Base-by-base conservation (phyloP, 495 filamentous ascomycete species). In the Lentithecium fluviatile region DNA sequence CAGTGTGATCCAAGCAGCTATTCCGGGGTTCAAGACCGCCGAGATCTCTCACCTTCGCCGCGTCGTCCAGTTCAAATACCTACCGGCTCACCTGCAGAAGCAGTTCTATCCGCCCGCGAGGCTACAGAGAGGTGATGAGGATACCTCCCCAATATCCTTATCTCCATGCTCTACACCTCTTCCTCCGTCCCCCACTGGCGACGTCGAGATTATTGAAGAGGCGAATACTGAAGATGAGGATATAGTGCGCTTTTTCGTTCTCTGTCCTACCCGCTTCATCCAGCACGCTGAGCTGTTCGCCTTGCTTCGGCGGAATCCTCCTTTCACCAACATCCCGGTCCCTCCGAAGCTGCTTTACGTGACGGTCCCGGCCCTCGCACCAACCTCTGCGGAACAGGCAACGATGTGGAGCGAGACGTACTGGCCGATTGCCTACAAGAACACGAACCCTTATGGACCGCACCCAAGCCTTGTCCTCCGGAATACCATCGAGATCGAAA, bases 351-450 rank as follows among this genome's bases (percentile, higher is more conserved):
- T 83, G 19, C 64, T 76, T 45, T 77, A 76, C 10, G 79, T 87
- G 19, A 75, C 78, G 2, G 83, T 97, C 19, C 94, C 94, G 17
- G 77, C 85, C 40, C 75, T 88, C 12, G 81, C 90, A 24, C 91
- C 94, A 0, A 85, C 87, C 21, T 92, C 86, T 19, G 71, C 80
- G 20, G 71, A 83, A 11, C 89, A 96, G 75, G 91, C 94, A 5
- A 79, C 83, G 8, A 72, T 78, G 71, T 96, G 90, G 90, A 85
- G 83, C 29, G 76, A 81, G 24, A 78, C 81, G 25, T 87, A 90
- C 70, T 98, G 94, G 94, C 95, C 94, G 0, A 85, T 88, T 5
- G 78, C 90, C 7, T 97, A 95, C 77, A 91, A 91, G 56, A 86
- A 86, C 68, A 86, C 82, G 59, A 91, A 91, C 69, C 83, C 91